phyloP scores from a whole-genome alignment of 179 eudicot species.

The Heliamphora pulchella region DNA sequence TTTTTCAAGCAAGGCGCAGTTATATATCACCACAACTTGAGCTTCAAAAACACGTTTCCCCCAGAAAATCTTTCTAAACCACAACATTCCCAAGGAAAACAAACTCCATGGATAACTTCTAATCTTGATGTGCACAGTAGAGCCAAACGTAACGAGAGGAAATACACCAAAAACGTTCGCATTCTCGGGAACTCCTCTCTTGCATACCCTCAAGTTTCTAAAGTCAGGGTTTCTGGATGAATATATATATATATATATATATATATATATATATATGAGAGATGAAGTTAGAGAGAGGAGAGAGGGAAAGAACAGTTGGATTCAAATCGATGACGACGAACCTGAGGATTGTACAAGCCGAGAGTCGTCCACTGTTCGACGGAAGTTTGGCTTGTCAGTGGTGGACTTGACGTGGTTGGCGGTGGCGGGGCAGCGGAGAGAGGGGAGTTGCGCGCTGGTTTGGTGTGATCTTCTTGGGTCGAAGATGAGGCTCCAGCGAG shows the following conservation, averaged over 20 bases:
- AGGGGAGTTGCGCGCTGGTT: neutral
- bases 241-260: too few species aligned
- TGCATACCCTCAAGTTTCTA: neutral
- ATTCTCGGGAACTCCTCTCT: neutral
- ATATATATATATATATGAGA: neutral
- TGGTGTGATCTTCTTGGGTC: neutral
- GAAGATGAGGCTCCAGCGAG: slow-evolving; percentile 18
- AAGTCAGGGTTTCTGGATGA: neutral
- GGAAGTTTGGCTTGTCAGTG: neutral
- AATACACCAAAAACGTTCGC: neutral
- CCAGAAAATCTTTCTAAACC: neutral
- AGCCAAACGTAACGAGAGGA: neutral
- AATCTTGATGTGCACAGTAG: neutral
- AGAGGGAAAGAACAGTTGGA: neutral
- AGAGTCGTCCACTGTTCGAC: neutral
- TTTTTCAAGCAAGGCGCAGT: neutral
- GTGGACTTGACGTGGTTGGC: neutral
- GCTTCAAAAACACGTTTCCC: neutral
- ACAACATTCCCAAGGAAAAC: neutral
- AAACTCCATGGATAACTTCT: neutral
- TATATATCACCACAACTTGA: neutral
- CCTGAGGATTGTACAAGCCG: slow-evolving; percentile 10
- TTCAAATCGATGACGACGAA: slow-evolving; percentile 7
- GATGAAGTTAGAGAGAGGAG: neutral
- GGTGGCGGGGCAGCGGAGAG: neutral